Base-by-base conservation (phyloP, 2,329 filamentous ascomycete genomes). In the Pseudogymnoascus sp. region DNA sequence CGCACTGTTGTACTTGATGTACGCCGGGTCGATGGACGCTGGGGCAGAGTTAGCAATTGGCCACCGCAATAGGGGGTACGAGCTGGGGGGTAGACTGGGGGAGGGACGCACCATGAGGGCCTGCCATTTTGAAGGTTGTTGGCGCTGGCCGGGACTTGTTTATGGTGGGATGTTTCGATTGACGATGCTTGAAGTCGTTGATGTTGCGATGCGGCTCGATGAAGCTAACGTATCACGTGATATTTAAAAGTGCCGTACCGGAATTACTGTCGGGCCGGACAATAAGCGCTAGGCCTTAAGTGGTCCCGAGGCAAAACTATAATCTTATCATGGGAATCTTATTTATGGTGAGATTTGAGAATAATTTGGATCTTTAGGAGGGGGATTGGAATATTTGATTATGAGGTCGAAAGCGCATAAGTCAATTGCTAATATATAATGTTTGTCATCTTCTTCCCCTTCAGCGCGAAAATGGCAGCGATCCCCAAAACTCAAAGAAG, bases 1-100 rank as follows among this genome's bases (percentile, higher is more conserved):
- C 71, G 69, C 78, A 83, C 81, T 77, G 69, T 79, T 78, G 77
- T 80, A 82, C 78, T 78, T 77, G 72, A 77, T 75, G 72, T 82
- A 73, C 69, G 82, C 82, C 69, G 83, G 83, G 75, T 83, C 81
- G 74, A 79, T 75, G 70, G 40, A 18, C 7, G 62, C 62, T 64
- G 37, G 26, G n/a, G 16, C 7, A 1, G 45, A 39, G 47, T 63
- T 62, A 64, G 62, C 62, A 40, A 62, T 64, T 62, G 45, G 42
- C 16, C 54, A 12, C 10, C 26, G 5, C 5, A 12, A 34, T 12
- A 10, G 26, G 29, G 47, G 3, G 29, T 5, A 18, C 8, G 2
- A 57, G 26, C 47, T 12, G n/a, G 8, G 10, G 5, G 4, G 26
- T 1, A 2, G 4, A n/a, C 5, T 4, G 47, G 26, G n/a, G n/a